These are phyloP conservation scores for Lichenothelia convexa DNA, from an alignment of 495 filamentous ascomycete genomes.

Conservation along the genomic window DNA sequence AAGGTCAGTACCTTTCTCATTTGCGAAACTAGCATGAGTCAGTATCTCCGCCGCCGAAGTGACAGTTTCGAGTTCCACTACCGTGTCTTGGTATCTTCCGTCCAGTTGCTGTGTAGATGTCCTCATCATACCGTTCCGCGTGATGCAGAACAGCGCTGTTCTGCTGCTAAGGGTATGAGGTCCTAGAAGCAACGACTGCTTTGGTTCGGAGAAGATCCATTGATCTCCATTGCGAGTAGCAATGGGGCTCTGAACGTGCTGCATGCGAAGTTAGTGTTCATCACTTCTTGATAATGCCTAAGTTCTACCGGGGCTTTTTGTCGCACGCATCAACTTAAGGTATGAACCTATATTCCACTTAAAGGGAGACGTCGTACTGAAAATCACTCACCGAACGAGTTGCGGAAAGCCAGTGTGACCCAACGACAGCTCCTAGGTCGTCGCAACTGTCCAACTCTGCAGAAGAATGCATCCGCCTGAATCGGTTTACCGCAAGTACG, in stretches of 20 bases:
- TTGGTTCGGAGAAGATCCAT: slow-evolving; percentile 32
- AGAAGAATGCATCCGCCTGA: not conserved
- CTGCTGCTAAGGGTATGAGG: slow-evolving; percentile 46
- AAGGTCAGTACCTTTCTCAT: slow-evolving; percentile 40
- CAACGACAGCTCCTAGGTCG: slow-evolving; percentile 59
- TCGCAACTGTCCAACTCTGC: slow-evolving; percentile 43
- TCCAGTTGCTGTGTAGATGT: too few relatives aligned
- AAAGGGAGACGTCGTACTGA: not conserved
- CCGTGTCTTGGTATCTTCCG: not conserved
- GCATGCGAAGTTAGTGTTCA: not conserved
- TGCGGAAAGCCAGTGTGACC: slow-evolving; percentile 55
- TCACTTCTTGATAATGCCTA: not conserved
- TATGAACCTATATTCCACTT: not conserved
- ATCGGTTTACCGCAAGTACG: not conserved
- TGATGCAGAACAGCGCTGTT: slow-evolving; percentile 51
- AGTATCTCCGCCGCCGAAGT: slow-evolving; percentile 49
- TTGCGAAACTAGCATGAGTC: slow-evolving; percentile 63
- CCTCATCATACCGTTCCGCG: slow-evolving; percentile 46
- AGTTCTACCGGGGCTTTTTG: not conserved
- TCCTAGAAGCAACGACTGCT: slow-evolving; percentile 37
- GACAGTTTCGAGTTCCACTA: slow-evolving; percentile 49
- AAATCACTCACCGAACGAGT: slow-evolving; percentile 6
- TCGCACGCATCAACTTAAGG: not conserved
- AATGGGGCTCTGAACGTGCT: slow-evolving; percentile 4
- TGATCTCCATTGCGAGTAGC: slow-evolving; percentile 11